Percentiles rank a stretch among this genome's conserved stretches.
Evolutionary conservation across 2,329 filamentous ascomycete species (phyloP).

Genomic region (Fusarium veterinarium): DNA sequence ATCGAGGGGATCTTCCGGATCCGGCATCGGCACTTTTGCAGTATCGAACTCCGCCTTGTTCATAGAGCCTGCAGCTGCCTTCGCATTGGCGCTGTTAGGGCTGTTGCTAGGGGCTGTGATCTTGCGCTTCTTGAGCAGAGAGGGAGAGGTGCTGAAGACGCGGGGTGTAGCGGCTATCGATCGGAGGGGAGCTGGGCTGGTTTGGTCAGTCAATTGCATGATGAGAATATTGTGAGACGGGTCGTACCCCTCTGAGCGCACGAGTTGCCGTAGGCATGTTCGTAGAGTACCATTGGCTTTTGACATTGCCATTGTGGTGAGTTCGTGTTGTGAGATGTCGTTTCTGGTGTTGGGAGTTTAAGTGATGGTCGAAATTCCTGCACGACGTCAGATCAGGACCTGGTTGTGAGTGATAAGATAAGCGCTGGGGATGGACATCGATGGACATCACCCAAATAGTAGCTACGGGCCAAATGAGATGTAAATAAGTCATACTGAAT

Average conservation of each 20-base stretch:
- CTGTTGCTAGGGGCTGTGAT: constrained; percentile 48
- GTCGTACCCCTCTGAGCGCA: constrained; percentile 41
- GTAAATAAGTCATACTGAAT: too few species aligned
- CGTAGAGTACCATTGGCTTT: constrained; percentile 40
- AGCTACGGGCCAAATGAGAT: neutral
- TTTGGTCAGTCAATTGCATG: constrained; percentile 29
- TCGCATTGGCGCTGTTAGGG: constrained; percentile 37
- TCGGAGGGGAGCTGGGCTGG: constrained; percentile 29
- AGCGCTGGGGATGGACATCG: neutral
- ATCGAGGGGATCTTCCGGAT: constrained; percentile 60
- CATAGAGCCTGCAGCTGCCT: constrained; percentile 30
- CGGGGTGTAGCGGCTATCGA: constrained; percentile 33
- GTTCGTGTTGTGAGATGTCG: neutral
- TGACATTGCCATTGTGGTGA: constrained; percentile 37
- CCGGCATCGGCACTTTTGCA: constrained; percentile 44
- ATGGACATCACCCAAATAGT: neutral
- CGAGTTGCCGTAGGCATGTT: constrained; percentile 40
- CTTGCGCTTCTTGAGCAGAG: constrained; percentile 55
- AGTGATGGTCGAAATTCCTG: constrained; percentile 36
- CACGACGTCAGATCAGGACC: constrained; percentile 41
- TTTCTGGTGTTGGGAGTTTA: neutral
- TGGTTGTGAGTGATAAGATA: constrained; percentile 44
- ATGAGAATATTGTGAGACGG: neutral
- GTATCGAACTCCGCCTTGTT: constrained; percentile 36
- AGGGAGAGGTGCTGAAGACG: constrained; percentile 46